Conservation (phyloP, 305 asterid species). For the Caryopteris hybrid region DNA sequence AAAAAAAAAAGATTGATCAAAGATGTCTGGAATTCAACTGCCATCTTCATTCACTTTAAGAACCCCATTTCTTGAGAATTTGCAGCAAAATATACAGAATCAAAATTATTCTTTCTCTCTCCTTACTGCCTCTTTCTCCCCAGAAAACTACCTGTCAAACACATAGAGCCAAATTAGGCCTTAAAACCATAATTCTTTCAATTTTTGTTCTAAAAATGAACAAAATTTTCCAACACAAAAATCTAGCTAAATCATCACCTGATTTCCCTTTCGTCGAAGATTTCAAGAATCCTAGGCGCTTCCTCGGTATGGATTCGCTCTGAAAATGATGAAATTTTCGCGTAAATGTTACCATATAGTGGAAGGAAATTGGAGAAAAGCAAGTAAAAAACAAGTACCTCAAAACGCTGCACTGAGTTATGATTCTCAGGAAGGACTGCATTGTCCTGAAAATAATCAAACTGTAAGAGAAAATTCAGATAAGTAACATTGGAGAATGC, state of each 20-base stretch:
- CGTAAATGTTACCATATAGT: neutral
- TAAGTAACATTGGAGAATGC: too few species aligned
- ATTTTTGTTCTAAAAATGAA: neutral
- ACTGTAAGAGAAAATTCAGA: too few species aligned
- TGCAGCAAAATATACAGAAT: conserved; percentile 27
- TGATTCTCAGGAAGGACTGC: conserved; percentile 29
- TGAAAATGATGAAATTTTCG: conserved; percentile 16
- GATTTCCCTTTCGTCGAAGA: conserved; percentile 45
- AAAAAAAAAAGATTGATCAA: conserved; percentile 21
- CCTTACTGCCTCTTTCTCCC: conserved; percentile 48
- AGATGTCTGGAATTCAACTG: conserved; percentile 33
- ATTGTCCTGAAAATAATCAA: conserved; percentile 38
- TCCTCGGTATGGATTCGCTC: conserved; percentile 43
- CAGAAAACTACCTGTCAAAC: conserved; percentile 37
- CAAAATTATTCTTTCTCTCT: conserved; percentile 18
- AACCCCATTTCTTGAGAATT: conserved; percentile 28
- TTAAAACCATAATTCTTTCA: neutral
- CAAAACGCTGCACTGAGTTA: conserved; percentile 24
- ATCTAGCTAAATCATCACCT: conserved; percentile 18
- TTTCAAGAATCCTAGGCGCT: conserved; percentile 48
- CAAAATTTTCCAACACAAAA: neutral
- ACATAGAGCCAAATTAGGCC: conserved; percentile 7
- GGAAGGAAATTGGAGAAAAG: neutral
- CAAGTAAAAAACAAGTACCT: neutral
- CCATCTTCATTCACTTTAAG: conserved; percentile 19